These are phyloP conservation scores for Fragilariopsis cylindrus DNA, from an alignment of 108 stramenopile genomes.

Conservation along the genomic window DNA sequence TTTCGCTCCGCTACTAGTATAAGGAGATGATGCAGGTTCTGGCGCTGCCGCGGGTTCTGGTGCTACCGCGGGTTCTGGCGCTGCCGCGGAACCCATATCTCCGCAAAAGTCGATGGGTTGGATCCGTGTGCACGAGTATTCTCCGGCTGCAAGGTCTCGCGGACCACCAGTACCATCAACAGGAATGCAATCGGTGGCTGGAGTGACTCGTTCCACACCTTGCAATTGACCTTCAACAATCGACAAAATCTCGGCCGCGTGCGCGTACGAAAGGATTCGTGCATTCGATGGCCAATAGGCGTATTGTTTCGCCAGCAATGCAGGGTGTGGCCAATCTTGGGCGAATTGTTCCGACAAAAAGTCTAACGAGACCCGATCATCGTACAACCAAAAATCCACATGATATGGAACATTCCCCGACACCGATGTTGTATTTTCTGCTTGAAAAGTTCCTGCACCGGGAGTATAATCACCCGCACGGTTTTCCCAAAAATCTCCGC, in stretches of 20 bases:
- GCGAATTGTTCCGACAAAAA: background rate
- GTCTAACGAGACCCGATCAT: background rate
- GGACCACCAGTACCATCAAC: too few species aligned
- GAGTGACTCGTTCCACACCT: too few species aligned
- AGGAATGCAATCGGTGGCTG: too few species aligned
- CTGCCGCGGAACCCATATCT: too few species aligned
- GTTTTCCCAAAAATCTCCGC: background rate
- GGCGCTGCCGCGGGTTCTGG: too few species aligned
- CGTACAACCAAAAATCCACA: constrained; percentile 21
- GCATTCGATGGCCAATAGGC: constrained; percentile 17
- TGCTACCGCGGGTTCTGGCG: too few species aligned
- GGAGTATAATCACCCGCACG: background rate
- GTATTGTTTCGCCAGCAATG: background rate
- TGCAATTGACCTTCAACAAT: background rate
- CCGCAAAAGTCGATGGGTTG: too few species aligned
- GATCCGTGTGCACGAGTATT: too few species aligned
- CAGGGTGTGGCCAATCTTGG: constrained; percentile 1
- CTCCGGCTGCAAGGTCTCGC: too few species aligned
- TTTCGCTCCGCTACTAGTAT: too few species aligned
- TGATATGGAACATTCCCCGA: background rate
- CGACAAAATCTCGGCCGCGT: constrained; percentile 16
- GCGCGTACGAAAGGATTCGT: constrained; percentile 12
- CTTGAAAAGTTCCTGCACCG: background rate
- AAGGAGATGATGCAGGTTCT: too few species aligned
- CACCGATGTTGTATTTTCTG: too few species aligned